A percentile compares a stretch with the other conserved stretches of the same genome.
Conservation (phyloP, 306 rosid species). For the Quercus gilva region DNA sequence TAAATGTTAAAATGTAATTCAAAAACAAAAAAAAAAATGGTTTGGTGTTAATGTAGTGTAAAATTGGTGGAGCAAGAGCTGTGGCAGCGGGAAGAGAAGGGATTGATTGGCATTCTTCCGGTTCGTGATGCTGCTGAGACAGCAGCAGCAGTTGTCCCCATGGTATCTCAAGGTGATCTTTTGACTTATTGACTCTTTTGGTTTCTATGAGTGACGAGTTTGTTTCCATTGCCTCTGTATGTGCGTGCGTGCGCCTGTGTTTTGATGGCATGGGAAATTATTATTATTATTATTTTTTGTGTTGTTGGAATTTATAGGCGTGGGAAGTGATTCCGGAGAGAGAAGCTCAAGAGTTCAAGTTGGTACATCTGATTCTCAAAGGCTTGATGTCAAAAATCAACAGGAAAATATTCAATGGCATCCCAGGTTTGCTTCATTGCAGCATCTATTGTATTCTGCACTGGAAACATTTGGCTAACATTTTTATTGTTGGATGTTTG, state of each 20-base stretch:
- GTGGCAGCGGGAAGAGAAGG: constrained; percentile 99
- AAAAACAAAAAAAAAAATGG: neutral
- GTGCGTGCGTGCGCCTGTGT: neutral
- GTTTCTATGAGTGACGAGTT: neutral
- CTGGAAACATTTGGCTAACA: neutral
- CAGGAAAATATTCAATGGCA: constrained; percentile 93
- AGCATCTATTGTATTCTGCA: neutral
- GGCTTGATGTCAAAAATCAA: constrained; percentile 63
- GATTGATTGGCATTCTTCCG: constrained; percentile 89
- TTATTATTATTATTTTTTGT: neutral
- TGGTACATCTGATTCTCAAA: constrained; percentile 63
- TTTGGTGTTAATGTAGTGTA: constrained; percentile 47
- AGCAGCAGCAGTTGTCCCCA: constrained; percentile 43
- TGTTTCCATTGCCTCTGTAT: neutral
- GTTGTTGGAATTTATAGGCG: constrained; percentile 23
- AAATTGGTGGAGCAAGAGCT: constrained; percentile 98
- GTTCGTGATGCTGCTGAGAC: constrained; percentile 85
- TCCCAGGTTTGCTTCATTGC: constrained; percentile 49
- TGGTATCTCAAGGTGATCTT: constrained; percentile 64
- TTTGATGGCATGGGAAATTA: neutral
- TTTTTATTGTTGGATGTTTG: neutral
- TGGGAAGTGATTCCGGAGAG: constrained; percentile 65
- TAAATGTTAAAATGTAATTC: neutral
- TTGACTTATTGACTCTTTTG: neutral
- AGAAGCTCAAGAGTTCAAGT: constrained; percentile 63